phyloP scores from a whole-genome alignment of 1,284 basidiomycete genomes.

The Tylopilus sp. region DNA sequence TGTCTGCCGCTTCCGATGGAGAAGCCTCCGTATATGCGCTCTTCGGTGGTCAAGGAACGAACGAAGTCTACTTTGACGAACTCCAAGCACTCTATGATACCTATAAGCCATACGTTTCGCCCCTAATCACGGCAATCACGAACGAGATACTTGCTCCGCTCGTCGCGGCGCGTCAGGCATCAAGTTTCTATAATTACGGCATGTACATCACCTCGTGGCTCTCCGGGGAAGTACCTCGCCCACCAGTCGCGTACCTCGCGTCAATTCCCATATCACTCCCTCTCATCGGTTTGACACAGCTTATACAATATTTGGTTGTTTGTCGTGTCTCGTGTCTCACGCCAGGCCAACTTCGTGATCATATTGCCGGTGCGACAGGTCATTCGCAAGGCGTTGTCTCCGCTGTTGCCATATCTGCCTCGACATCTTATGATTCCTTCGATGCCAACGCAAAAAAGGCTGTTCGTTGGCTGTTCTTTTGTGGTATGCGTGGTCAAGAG shows the following conservation, averaged over 20 bases:
- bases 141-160: constrained; percentile 72
- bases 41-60: constrained; percentile 98
- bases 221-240: constrained; percentile 64
- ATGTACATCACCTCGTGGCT: constrained; percentile 88
- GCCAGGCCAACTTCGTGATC: constrained; percentile 77
- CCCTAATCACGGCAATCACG: constrained; percentile 68
- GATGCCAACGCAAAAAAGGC: constrained; percentile 79
- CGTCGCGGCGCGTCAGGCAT: constrained; percentile 59
- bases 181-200: constrained; percentile 77
- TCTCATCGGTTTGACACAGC: constrained; percentile 93
- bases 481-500: constrained; percentile 90
- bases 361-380: constrained; percentile 86
- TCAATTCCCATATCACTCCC: constrained; percentile 95
- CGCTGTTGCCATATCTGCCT: constrained; percentile 85
- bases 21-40: constrained; percentile 87
- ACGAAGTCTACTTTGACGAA: constrained; percentile 98
- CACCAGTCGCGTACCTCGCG: constrained; percentile 85
- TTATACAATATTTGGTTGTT: constrained; percentile 87
- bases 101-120: constrained; percentile 82
- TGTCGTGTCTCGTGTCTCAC: constrained; percentile 73
- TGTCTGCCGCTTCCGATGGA: constrained; percentile 67
- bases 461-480: constrained; percentile 89
- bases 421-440: constrained; percentile 74
- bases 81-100: constrained; percentile 89
- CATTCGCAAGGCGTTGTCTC: constrained; percentile 97